These are phyloP conservation scores for Haberlea rhodopensis DNA, from an alignment of 257 asterid genomes.

Conservation along the genomic window DNA sequence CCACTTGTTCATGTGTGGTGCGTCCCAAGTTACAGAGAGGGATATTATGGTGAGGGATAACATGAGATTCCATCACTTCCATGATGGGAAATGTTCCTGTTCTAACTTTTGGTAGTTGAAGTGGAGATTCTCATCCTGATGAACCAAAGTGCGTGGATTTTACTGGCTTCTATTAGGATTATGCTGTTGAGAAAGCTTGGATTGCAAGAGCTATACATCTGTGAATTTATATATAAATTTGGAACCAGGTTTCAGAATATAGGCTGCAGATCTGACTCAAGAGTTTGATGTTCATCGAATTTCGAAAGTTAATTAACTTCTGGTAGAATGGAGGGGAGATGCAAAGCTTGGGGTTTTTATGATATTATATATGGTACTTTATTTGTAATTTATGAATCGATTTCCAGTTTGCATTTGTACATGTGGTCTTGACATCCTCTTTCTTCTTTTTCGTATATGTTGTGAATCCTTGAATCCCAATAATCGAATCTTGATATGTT, in stretches of 20 bases:
- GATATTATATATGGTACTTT: too few relatives aligned
- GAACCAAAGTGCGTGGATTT: too few relatives aligned
- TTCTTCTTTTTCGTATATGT: too few relatives aligned
- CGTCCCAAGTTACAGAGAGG: slow-evolving; percentile 52
- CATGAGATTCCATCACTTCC: slow-evolving; percentile 81
- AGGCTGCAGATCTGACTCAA: not conserved
- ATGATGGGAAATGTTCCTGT: slow-evolving; percentile 69
- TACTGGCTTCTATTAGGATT: not conserved
- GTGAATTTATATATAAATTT: too few relatives aligned
- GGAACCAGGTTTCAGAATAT: not conserved
- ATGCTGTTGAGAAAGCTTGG: not conserved
- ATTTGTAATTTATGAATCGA: too few relatives aligned
- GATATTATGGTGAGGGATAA: slow-evolving; percentile 73
- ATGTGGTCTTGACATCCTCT: too few relatives aligned
- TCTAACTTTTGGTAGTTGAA: slow-evolving; percentile 64
- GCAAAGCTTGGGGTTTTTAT: too few relatives aligned
- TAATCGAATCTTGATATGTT: too few relatives aligned
- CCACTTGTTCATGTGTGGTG: slow-evolving; percentile 63
- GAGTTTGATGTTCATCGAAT: not conserved
- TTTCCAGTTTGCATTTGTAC: too few relatives aligned
- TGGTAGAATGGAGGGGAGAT: too few relatives aligned
- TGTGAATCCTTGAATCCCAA: too few relatives aligned
- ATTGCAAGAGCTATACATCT: not conserved
- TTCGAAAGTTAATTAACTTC: not conserved
- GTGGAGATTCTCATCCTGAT: not conserved